phyloP scores from a whole-genome alignment of 192 early-diverging fungal species.

The Neocallimastix lanati region DNA sequence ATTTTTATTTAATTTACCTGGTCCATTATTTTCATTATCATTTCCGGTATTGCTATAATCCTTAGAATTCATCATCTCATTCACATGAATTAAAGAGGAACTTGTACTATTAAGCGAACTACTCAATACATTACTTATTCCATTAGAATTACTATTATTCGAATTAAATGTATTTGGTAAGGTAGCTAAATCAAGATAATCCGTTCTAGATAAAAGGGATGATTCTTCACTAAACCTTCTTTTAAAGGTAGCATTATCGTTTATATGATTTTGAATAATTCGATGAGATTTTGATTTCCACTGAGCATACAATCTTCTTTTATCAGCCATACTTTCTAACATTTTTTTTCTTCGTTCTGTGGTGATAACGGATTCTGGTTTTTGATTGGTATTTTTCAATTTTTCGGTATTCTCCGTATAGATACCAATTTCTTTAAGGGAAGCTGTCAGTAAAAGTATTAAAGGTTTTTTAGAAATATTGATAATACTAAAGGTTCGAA shows the following conservation, averaged over 20 bases:
- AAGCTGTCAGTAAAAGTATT: conserved; percentile 17
- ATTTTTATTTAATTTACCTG: not conserved
- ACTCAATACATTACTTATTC: not conserved
- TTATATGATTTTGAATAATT: not conserved
- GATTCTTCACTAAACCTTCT: not conserved
- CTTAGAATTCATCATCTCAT: not conserved
- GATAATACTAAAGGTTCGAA: conserved; percentile 64
- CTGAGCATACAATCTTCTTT: not conserved
- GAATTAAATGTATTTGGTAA: not conserved
- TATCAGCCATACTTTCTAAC: conserved; percentile 1
- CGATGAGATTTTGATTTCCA: not conserved
- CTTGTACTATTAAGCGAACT: not conserved
- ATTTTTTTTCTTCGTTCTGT: conserved; percentile 1
- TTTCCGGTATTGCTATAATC: not conserved
- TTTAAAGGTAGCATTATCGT: not conserved
- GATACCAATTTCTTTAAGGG: conserved; percentile 10
- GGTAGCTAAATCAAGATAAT: not conserved
- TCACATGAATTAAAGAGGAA: not conserved
- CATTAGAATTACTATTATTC: not conserved
- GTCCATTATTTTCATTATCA: not conserved
- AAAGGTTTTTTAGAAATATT: conserved; percentile 51
- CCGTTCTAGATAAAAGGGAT: not conserved
- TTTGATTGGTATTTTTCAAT: not conserved
- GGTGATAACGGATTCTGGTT: not conserved
- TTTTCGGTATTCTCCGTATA: not conserved